Base-by-base conservation (phyloP, 2,329 filamentous ascomycete genomes). In the Samsoniella hepiali region DNA sequence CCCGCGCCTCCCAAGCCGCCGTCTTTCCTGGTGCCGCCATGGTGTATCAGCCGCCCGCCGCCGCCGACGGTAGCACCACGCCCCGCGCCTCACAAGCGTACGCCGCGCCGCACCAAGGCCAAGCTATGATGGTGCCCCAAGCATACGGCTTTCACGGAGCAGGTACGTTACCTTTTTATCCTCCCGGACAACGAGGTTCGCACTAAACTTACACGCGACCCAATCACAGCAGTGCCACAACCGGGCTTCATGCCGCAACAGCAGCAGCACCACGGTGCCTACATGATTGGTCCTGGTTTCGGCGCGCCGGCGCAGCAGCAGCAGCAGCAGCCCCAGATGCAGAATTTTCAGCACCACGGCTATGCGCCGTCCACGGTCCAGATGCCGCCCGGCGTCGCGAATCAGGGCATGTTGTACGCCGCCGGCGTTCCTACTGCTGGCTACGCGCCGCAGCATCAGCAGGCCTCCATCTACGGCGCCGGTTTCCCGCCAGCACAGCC, bases 1-100 rank as follows among this genome's bases (percentile, higher is more conserved):
- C 61, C 0, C 61, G 61, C 10, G 61, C 61, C 54, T 57, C 53
- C 13, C 53, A 58, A 13, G n/a, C 29, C 17, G 27, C 36, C 38
- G 15, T 53, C 17, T 51, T 58, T 27, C 34, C 54, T 29, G 29
- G 58, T 27, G 9, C 51, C 22, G 15, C 34, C 32, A 10, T n/a
- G 31, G 44, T 34, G 42, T 49, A 58, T 22, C 44, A 38, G 32
- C 56, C 3, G 27, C 29, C 29, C 29, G 13, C 15, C 27, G 50
- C 2, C 31, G 8, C 10, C 50, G 27, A 15, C 31, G 22, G 22
- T 22, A 22, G 22, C 22, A 22, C 22, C 22, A 22, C 22, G 22
- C 22, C 22, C 22, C 22, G 22, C 22, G 22, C 22, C 22, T 22
- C 22, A 22, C 49, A 53, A 22, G 32, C 36, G 15, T 53, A 34